These are phyloP conservation scores for Colletotrichum sansevieriae DNA, from an alignment of 2,329 filamentous ascomycete genomes.

Conservation along the genomic window DNA sequence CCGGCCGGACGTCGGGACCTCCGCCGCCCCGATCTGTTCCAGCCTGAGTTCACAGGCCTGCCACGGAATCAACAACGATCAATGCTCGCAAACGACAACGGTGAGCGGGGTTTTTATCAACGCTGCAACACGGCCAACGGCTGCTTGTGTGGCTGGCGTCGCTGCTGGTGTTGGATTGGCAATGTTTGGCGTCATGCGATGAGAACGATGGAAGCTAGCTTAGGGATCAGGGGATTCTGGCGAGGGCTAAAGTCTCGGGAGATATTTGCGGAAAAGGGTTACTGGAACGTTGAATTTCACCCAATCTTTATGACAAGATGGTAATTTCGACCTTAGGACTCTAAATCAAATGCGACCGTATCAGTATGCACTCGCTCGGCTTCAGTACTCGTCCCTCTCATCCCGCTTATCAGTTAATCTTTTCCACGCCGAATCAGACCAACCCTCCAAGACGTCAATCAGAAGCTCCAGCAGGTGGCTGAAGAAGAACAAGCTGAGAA, in stretches of 20 bases:
- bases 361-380: neutral
- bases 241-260: neutral
- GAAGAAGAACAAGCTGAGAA: slow-evolving; percentile 69
- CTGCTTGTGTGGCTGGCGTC: slow-evolving; percentile 35
- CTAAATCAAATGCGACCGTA: neutral
- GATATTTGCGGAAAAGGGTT: too few species aligned
- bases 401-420: neutral
- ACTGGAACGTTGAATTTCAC: neutral
- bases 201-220: neutral
- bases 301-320: neutral
- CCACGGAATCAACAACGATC: slow-evolving; percentile 55
- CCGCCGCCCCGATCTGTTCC: slow-evolving; percentile 67
- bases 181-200: slow-evolving; percentile 35
- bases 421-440: slow-evolving; percentile 42
- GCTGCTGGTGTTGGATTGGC: slow-evolving; percentile 38
- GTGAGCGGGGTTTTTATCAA: slow-evolving; percentile 43
- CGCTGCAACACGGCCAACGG: slow-evolving; percentile 33
- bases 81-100: slow-evolving; percentile 51
- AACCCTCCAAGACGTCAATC: slow-evolving; percentile 59
- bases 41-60: slow-evolving; percentile 68
- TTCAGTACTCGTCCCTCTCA: slow-evolving; percentile 23
- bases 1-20: slow-evolving; percentile 55
- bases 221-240: too few species aligned
- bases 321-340: neutral
- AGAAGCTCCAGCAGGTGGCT: slow-evolving; percentile 59